These are phyloP conservation scores for Berkeleyomyces basicola DNA, from an alignment of 2,329 filamentous ascomycete species.

Conservation along the genomic window DNA sequence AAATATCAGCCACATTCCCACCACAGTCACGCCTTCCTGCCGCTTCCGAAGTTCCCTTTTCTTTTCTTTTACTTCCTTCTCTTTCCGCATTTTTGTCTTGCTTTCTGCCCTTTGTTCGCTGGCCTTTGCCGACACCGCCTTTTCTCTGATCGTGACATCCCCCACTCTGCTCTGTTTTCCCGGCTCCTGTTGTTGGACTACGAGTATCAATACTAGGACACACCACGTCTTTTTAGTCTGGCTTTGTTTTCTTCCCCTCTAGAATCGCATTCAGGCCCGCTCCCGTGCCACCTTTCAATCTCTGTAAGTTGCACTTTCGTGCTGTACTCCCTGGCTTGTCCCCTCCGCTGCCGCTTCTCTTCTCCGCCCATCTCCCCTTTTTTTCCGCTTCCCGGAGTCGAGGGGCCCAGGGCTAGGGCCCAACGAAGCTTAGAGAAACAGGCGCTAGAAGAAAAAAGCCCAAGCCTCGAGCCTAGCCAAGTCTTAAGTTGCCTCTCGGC, in stretches of 20 bases:
- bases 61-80: background rate
- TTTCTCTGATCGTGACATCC: constrained; percentile 6
- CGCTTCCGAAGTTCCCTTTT: background rate
- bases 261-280: background rate
- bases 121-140: constrained; percentile 5
- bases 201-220: too few relatives aligned
- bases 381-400: background rate
- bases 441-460: background rate
- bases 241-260: background rate
- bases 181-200: too few relatives aligned
- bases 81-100: constrained; percentile 2
- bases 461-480: background rate
- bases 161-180: background rate
- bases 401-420: background rate
- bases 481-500: background rate
- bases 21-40: background rate
- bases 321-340: background rate
- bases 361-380: background rate
- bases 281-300: background rate
- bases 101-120: constrained; percentile 2
- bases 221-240: too few relatives aligned
- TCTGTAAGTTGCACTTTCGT: background rate
- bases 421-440: background rate
- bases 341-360: background rate
- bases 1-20: background rate